Evolutionary conservation across 805 yeast species (phyloP).

Genomic region (Pichia scutulata): DNA sequence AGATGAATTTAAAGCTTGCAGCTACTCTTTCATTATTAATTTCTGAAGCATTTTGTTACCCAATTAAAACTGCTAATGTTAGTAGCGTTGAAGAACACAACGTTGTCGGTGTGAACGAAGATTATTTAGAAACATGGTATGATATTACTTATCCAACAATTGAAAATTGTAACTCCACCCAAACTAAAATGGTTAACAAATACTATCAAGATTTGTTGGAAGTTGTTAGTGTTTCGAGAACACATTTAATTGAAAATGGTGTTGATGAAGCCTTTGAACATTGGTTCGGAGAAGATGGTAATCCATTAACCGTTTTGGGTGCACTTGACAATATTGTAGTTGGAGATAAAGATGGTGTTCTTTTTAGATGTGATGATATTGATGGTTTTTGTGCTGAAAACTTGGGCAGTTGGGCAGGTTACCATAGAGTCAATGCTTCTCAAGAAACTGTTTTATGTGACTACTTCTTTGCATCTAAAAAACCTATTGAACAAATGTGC

Average conservation of each 20-base stretch:
- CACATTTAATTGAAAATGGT: constrained; percentile 30
- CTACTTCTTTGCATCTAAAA: constrained; percentile 28
- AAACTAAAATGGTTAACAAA: constrained; percentile 14
- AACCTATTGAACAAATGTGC: constrained; percentile 28
- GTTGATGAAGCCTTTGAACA: constrained; percentile 26
- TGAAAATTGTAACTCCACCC: constrained; percentile 16
- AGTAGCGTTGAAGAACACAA: background rate
- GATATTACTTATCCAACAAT: constrained; percentile 8
- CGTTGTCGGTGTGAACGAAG: background rate
- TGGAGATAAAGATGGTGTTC: constrained; percentile 27
- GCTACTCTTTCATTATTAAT: background rate
- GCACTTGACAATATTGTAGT: constrained; percentile 27
- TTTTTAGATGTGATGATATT: constrained; percentile 34
- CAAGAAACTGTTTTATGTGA: constrained; percentile 37
- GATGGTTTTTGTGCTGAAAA: constrained; percentile 30
- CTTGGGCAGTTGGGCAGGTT: constrained; percentile 32
- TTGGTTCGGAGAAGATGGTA: constrained; percentile 32
- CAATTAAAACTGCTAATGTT: background rate
- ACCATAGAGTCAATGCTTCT: constrained; percentile 30
- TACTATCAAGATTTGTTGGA: constrained; percentile 29
- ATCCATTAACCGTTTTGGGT: constrained; percentile 31
- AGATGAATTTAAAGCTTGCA: background rate
- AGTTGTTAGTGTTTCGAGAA: constrained; percentile 30
- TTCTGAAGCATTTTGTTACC: background rate
- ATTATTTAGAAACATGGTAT: constrained; percentile 5